Conservation (phyloP, 371 early-diverging fungal species). For the Mucor irregularis region DNA sequence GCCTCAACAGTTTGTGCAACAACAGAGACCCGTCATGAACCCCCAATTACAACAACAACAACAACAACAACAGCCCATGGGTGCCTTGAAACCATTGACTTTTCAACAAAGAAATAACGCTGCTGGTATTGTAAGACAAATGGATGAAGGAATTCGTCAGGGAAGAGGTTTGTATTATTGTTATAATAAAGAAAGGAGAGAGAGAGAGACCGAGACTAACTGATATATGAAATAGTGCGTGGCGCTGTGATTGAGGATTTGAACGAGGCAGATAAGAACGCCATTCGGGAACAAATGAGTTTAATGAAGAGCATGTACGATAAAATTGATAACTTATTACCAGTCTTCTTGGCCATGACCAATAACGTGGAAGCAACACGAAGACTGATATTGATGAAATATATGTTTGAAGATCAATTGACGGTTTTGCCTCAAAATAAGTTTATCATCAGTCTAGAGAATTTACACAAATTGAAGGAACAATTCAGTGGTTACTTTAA, state of each 20-base stretch:
- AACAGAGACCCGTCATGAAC: conserved; percentile 16
- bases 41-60: conserved; percentile 10
- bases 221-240: conserved; percentile 25
- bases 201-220: not conserved
- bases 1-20: conserved; percentile 9
- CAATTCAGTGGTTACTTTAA: conserved; percentile 53
- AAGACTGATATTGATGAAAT: conserved; percentile 59
- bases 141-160: conserved; percentile 47
- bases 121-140: conserved; percentile 40
- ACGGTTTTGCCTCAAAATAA: conserved; percentile 44
- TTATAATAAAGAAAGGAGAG: not conserved
- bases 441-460: conserved; percentile 48
- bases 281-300: conserved; percentile 42
- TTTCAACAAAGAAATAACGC: conserved; percentile 29
- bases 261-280: conserved; percentile 49
- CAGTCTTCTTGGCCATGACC: conserved; percentile 47
- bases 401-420: conserved; percentile 63
- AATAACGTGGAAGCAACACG: conserved; percentile 43
- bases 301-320: conserved; percentile 51
- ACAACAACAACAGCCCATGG: conserved; percentile 2
- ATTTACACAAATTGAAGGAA: conserved; percentile 47
- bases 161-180: conserved; percentile 37
- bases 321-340: conserved; percentile 49
- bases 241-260: conserved; percentile 36
- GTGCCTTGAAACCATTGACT: conserved; percentile 6